Evolutionary conservation across 805 yeast species (phyloP), one percentile per base, ranked within the genome.

Genomic region (Teunomyces barrocoloradensis): DNA sequence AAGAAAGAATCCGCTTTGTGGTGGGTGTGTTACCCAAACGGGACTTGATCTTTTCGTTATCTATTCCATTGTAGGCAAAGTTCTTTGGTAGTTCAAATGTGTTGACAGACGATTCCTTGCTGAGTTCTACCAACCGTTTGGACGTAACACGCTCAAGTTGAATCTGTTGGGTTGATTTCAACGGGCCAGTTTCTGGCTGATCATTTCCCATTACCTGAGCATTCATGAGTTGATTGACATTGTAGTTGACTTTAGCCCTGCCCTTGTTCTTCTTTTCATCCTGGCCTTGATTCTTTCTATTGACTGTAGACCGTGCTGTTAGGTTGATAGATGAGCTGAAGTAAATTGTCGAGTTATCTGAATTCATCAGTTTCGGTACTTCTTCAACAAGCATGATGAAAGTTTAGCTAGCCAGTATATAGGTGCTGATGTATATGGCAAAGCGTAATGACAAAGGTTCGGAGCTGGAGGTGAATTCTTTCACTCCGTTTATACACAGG

Each of bases 211-310:
- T 73, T 1, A 69, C 68, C 47, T 73, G 78, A 4, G 71, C 72
- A 53, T 71, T 66, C 71, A 73, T 69, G 47, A 73, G 58, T 46
- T 61, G 70, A 30, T 66, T 73, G 42, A 73, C 61, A 55, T 73
- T 73, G 53, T 73, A 73, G 58, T 73, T 73, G 47, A 73, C 74
- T 50, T 73, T 73, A 12, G 74, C 68, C 38, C 75, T 58, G 47
- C 63, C 66, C 48, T 68, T 68, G 47, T 63, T 57, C n/a, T 54
- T 57, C n/a, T 52, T 61, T 2, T 53, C 58, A 20, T 55, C 57
- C 6, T 51, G 47, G 18, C 47, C 46, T 11, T 54, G 61, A 12
- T 25, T 42, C 21, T 54, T 48, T 15, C 62, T 52, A 17, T 50
- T 46, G 12, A 51, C 43, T n/a, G 55, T 47, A 27, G 74, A 71